Evolutionary conservation across 805 yeast genomes (phyloP).

Genomic region (Spathaspora arborariae): DNA sequence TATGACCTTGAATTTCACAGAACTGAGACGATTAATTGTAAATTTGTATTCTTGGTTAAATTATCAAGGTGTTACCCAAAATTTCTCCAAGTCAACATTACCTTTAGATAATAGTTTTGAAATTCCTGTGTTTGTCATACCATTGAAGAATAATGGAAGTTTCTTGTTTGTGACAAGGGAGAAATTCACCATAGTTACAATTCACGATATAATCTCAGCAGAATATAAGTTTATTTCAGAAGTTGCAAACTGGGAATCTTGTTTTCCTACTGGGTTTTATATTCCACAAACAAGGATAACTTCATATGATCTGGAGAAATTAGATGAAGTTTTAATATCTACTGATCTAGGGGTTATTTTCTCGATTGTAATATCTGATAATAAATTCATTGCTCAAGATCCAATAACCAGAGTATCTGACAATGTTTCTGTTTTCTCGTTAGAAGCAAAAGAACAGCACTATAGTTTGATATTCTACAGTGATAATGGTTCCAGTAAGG

Average conservation of each 20-base stretch:
- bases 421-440: constrained; percentile 29
- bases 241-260: constrained; percentile 13
- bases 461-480: constrained; percentile 36
- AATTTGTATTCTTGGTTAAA: constrained; percentile 40
- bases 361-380: constrained; percentile 21
- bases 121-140: constrained; percentile 41
- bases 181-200: constrained; percentile 31
- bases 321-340: constrained; percentile 29
- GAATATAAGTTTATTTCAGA: constrained; percentile 30
- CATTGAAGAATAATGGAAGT: constrained; percentile 31
- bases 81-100: constrained; percentile 32
- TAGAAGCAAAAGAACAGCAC: constrained; percentile 16
- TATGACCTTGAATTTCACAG: constrained; percentile 34
- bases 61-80: constrained; percentile 26
- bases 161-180: constrained; percentile 37
- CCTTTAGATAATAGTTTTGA: constrained; percentile 38
- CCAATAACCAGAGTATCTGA: constrained; percentile 37
- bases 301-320: constrained; percentile 3
- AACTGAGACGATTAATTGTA: constrained; percentile 31
- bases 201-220: constrained; percentile 47
- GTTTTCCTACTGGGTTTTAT: constrained; percentile 41
- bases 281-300: constrained; percentile 21
- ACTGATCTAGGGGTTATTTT: constrained; percentile 33
- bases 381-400: constrained; percentile 11
- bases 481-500: constrained; percentile 37